Base-by-base conservation (phyloP, 768 basidiomycete genomes). In the Auricularia cornea region DNA sequence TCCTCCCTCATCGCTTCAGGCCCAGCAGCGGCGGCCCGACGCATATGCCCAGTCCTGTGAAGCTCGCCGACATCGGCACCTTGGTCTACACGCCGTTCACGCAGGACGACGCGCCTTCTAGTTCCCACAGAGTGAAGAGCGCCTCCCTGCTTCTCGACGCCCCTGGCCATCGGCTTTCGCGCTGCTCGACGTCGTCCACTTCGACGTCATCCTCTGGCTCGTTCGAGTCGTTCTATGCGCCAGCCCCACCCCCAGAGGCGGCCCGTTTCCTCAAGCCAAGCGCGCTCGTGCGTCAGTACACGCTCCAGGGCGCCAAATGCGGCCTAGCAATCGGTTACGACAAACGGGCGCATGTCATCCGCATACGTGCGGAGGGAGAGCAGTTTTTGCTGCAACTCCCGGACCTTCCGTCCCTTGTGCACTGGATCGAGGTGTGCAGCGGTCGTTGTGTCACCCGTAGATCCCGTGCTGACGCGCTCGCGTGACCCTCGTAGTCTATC, bases 381-480 rank as follows among this genome's bases (percentile, higher is more conserved):
- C 97, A 99, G 76, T 99, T 99, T 75, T 77, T 99, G 68, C 70
- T 99, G 69, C 96, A 99, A 75, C 91, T 92, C 2, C 84, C 81
- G 60, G 88, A 90, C 70, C 87, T 94, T 41, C 80, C 85, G 52
- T 84, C 86, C 30, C 94, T 98, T 1, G 92, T 99, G 60, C 85
- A 29, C 20, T 57, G 54, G 54, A 26, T 57, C 14, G 54, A 57
- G 54, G 54, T 38, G 35, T 38, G 35, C 35, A 38, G 35, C 16
- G 35, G 35, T 38, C 16, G 35, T 38, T 38, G 16, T 38, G 35
- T 38, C 35, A 38, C 35, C 35, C 29, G 28, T 57, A 20, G 54
- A 30, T 57, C 54, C 35, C 35, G 35, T 38, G 35, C 54, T 30
- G 26, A 57, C 8, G 28, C 23, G 28, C 35, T 38, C 35, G 35